Conservation (phyloP, 768 basidiomycete genomes). For the Amanita polypyramis region DNA sequence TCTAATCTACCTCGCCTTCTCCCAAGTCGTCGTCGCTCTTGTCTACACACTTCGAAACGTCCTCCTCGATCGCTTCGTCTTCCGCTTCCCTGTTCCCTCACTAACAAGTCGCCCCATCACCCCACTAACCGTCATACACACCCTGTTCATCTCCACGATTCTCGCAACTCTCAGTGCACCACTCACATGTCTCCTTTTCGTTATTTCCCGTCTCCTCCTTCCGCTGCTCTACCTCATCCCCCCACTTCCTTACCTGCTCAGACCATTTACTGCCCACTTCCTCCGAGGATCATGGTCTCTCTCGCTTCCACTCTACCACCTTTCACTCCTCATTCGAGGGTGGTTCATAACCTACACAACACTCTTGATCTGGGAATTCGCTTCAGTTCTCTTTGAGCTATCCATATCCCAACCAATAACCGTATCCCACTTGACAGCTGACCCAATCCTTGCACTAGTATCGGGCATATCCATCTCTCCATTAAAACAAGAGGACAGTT, state of each 20-base stretch:
- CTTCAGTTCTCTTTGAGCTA: constrained; percentile 49
- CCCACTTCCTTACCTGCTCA: constrained; percentile 35
- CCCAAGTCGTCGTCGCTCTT: constrained; percentile 37
- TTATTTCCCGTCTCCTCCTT: constrained; percentile 30
- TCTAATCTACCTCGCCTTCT: constrained; percentile 45
- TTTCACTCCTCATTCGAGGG: constrained; percentile 33
- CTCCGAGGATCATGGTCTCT: constrained; percentile 45
- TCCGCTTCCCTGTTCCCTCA: constrained; percentile 14
- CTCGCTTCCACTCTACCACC: constrained; percentile 35
- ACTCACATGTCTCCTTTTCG: constrained; percentile 35
- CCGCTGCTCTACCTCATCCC: constrained; percentile 50
- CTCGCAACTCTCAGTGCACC: constrained; percentile 28
- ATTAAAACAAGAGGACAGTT: constrained; percentile 18
- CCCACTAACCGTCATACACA: constrained; percentile 14
- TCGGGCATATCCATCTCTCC: constrained; percentile 47
- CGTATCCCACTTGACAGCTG: constrained; percentile 32
- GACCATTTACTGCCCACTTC: constrained; percentile 58
- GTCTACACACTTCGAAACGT: constrained; percentile 45
- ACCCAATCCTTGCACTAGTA: constrained; percentile 46
- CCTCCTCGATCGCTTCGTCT: constrained; percentile 52
- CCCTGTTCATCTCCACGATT: constrained; percentile 28
- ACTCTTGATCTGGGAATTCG: constrained; percentile 50
- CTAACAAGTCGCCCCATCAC: constrained; percentile 9
- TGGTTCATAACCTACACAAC: constrained; percentile 44
- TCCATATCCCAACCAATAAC: constrained; percentile 46